Base-by-base conservation (phyloP, 495 filamentous ascomycete genomes). In the Trichocladium uniseriatum region DNA sequence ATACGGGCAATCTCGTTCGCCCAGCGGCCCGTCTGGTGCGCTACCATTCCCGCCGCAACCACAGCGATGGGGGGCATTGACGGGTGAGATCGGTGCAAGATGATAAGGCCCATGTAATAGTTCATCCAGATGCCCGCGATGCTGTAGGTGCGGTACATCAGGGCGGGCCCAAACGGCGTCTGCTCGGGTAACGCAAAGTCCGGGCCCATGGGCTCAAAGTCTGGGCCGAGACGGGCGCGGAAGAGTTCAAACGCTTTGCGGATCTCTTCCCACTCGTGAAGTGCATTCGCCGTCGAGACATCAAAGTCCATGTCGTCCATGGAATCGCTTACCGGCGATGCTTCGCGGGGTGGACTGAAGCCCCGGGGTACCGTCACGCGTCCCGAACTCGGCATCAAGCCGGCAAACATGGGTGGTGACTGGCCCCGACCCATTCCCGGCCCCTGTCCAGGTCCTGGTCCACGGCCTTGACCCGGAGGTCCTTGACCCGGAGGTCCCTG, bases 31-130 rank as follows among this genome's bases (percentile, higher is more conserved):
- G 92, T 95, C 42, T 81, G 74, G 3, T 68, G 65, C 0, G 88
- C 84, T 7, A 81, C 78, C 31, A 92, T 74, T 10, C 79, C 81
- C 0, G 86, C 84, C 6, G 90, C 87, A 35, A 86, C 73, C 81
- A 94, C 91, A 46, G 89, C 82, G n/a, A 87, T 77, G 0, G 91
- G 87, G 5, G 89, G 92, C 89, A 96, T 95, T 2, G 75, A 79
- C 0, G 92, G 92, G 53, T 95, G 89, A 0, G 83, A 69, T 31
- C 92, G 76, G 42, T 87, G 69, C 18, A 88, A 75, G 39, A 91
- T 69, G 42, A 98, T 89, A 22, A 87, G 74, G 2, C 80, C 82
- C 63, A 86, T 84, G 67, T 90, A 84, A 61, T 83, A 95, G 45
- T 87, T 81, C 56, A 80, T 81, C 82, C 88, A 91, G 18, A 97